Percentiles rank a stretch among this genome's conserved stretches.
phyloP scores from a whole-genome alignment of 2,329 filamentous ascomycete genomes.

The Bisporella sp. region DNA sequence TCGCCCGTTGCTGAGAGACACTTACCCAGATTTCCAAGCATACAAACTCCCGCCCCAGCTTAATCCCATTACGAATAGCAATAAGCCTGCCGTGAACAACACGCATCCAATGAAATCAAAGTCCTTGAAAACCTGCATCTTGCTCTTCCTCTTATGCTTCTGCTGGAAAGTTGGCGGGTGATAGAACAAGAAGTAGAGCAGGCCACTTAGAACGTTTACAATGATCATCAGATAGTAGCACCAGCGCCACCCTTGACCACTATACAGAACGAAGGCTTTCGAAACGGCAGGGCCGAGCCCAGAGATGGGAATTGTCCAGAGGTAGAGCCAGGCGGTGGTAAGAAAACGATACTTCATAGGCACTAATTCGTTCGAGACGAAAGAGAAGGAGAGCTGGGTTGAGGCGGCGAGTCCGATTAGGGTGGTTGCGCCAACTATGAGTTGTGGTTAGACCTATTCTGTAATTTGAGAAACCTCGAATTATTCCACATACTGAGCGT shows the following conservation, averaged over 20 bases:
- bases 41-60: slow-evolving; percentile 34
- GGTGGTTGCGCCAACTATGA: slow-evolving; percentile 31
- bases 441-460: too few relatives aligned
- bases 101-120: slow-evolving; percentile 23
- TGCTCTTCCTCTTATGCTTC: slow-evolving; percentile 3
- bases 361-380: background rate
- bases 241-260: slow-evolving; percentile 24
- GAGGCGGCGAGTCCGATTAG: slow-evolving; percentile 31
- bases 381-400: background rate
- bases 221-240: slow-evolving; percentile 26
- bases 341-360: background rate
- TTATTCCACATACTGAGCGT: slow-evolving; percentile 19
- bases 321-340: slow-evolving; percentile 22
- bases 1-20: background rate
- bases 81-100: slow-evolving; percentile 33
- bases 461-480: too few relatives aligned
- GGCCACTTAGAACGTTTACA: slow-evolving; percentile 22
- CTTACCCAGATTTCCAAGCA: slow-evolving; percentile 31
- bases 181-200: slow-evolving; percentile 29
- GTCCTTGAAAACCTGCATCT: slow-evolving; percentile 15
- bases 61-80: slow-evolving; percentile 37
- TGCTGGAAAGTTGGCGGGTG: slow-evolving; percentile 28
- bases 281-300: slow-evolving; percentile 24
- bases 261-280: slow-evolving; percentile 18
- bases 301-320: slow-evolving; percentile 26